phyloP scores from a whole-genome alignment of 345 rosid species.

The Anastatica hierochuntica region DNA sequence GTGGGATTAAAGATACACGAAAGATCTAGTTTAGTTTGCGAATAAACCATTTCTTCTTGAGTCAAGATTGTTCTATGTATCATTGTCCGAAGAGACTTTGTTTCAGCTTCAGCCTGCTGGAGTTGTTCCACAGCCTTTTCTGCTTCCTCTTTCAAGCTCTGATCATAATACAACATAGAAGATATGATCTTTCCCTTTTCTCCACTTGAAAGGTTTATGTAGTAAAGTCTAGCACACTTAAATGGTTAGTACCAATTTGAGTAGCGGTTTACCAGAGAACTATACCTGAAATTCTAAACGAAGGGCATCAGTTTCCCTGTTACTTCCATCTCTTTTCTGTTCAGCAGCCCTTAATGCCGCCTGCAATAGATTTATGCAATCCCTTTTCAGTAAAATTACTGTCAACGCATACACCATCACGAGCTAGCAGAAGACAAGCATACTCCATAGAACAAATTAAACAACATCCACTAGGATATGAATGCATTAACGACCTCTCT shows the following conservation, averaged over 20 bases:
- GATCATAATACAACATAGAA: conserved; percentile 13
- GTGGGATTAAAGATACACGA: conserved; percentile 2
- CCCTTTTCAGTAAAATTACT: not conserved
- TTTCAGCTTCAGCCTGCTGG: conserved; percentile 72
- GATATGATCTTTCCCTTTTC: conserved; percentile 1
- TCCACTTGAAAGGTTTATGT: no score
- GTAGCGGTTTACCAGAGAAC: not conserved
- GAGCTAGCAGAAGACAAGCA: not conserved
- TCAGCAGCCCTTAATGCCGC: conserved; percentile 82
- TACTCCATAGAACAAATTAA: not conserved
- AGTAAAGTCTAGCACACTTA: no score
- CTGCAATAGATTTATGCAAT: conserved; percentile 30
- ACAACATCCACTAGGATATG: not conserved
- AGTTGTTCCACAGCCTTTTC: conserved; percentile 50
- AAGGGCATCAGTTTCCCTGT: conserved; percentile 57
- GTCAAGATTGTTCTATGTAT: conserved; percentile 84
- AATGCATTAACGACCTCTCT: conserved; percentile 52
- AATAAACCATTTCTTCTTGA: conserved; percentile 81
- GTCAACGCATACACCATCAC: no score
- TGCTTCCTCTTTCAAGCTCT: conserved; percentile 74
- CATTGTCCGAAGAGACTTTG: conserved; percentile 72
- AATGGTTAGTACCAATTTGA: not conserved
- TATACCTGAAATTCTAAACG: conserved; percentile 69
- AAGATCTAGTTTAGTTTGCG: conserved; percentile 1
- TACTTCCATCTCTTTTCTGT: conserved; percentile 61